Percentiles rank a stretch among this genome's conserved stretches.
Evolutionary conservation across 148 eudicot genomes (phyloP).

Genomic region (Linanthus parryae): DNA sequence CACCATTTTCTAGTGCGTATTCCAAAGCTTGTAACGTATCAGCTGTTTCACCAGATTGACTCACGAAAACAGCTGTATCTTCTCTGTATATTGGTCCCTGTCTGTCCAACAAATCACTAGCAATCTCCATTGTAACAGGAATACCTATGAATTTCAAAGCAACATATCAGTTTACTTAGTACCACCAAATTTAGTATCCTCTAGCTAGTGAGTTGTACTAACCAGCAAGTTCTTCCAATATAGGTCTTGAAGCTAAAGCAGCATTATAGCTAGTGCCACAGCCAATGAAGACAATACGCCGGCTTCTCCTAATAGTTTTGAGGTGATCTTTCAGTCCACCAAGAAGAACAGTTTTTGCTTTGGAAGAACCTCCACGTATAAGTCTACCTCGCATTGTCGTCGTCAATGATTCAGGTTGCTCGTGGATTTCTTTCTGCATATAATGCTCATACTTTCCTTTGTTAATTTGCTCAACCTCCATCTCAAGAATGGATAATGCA

Average conservation of each 20-base stretch:
- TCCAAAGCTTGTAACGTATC: constrained; percentile 89
- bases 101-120: constrained; percentile 97
- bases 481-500: constrained; percentile 77
- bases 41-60: constrained; percentile 99
- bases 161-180: neutral
- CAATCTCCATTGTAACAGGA: constrained; percentile 95
- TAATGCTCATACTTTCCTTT: constrained; percentile 91
- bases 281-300: constrained; percentile 91
- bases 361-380: constrained; percentile 84
- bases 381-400: constrained; percentile 99
- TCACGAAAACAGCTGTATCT: constrained; percentile 94
- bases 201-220: constrained; percentile 13
- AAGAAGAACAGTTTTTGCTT: constrained; percentile 77
- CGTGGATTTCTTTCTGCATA: constrained; percentile 96
- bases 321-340: constrained; percentile 95
- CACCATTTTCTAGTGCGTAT: constrained; percentile 91
- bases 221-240: constrained; percentile 99
- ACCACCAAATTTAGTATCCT: neutral
- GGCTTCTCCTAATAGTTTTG: constrained; percentile 93
- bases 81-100: constrained; percentile 98
- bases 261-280: constrained; percentile 99
- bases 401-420: constrained; percentile 84
- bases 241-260: constrained; percentile 91
- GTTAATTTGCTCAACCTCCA: constrained; percentile 96
- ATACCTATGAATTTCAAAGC: constrained; percentile 40